A percentile compares a stretch with the other conserved stretches of the same genome.
Conservation (phyloP, 805 yeast species). For the Pichia cephalocereana region DNA sequence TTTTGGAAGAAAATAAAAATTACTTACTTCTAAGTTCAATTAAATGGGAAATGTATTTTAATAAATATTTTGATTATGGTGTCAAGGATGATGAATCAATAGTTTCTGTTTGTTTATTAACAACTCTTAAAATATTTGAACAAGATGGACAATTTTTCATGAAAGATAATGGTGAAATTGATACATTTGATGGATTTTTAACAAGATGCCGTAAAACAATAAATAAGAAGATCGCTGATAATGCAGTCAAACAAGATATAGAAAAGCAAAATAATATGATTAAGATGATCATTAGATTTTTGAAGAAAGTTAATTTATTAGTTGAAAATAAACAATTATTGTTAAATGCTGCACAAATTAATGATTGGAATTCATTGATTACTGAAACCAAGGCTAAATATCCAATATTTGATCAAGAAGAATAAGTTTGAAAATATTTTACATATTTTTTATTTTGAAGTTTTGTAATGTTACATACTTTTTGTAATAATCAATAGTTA, state of each 20-base stretch:
- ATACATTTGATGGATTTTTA: slow-evolving; percentile 19
- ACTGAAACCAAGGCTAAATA: slow-evolving; percentile 13
- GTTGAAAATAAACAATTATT: slow-evolving; percentile 14
- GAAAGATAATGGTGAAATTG: slow-evolving; percentile 9
- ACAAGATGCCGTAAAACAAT: slow-evolving; percentile 34
- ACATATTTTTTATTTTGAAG: too few relatives aligned
- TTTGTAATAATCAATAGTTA: too few relatives aligned
- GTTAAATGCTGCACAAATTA: slow-evolving; percentile 13
- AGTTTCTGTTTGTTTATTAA: slow-evolving; percentile 42
- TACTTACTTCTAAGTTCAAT: slow-evolving; percentile 13
- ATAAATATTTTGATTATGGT: slow-evolving; percentile 37
- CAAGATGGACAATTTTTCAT: slow-evolving; percentile 20
- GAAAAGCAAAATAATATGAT: slow-evolving; percentile 43
- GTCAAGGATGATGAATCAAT: slow-evolving; percentile 56
- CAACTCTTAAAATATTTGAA: slow-evolving; percentile 30
- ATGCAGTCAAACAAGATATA: slow-evolving; percentile 58
- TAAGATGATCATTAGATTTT: slow-evolving; percentile 25
- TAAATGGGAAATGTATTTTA: slow-evolving; percentile 24
- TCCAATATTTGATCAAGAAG: slow-evolving; percentile 17
- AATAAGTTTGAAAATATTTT: neutral
- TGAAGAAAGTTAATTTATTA: slow-evolving; percentile 17
- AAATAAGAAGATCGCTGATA: slow-evolving; percentile 43
- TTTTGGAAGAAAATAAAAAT: slow-evolving; percentile 22
- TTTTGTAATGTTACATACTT: too few relatives aligned
- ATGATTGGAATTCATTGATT: slow-evolving; percentile 18